Base-by-base conservation (phyloP, 2,329 filamentous ascomycete genomes). In the Pyrenophora graminea region DNA sequence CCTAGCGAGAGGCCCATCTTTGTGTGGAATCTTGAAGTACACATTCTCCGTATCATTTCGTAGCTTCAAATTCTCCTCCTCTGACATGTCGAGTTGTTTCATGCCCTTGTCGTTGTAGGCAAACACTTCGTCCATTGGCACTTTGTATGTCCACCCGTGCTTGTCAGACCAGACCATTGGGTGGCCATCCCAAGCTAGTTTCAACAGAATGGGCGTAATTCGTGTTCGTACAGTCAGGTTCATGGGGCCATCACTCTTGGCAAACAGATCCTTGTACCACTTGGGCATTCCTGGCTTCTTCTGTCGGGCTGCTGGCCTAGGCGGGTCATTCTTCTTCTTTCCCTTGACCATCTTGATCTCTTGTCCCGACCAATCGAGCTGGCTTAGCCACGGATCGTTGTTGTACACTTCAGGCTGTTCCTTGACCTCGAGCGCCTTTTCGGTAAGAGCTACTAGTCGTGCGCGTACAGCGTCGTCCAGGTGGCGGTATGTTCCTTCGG, bases 21-120 rank as follows among this genome's bases (percentile, higher is more conserved):
- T 97, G 74, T 99, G 94, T 1, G 95, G 94, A 4, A 99, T 80
- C 70, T 97, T 99, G 77, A 93, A 96, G 72, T 95, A 99, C 5
- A 80, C 74, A 55, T 88, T 81, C 2, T 77, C 71, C 4, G 61
- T 71, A 67, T 97, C 91, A 54, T 89, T 82, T 27, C 85, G 81
- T 18, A 97, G 75, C 39, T 59, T 76, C 15, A 79, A 66, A 25
- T 89, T 86, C 43, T 87, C 81, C 62, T 96, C 91, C 39, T 69
- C 59, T 45, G 92, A 88, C 79, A 96, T 89, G 58, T 89, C 85
- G 63, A 91, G 92, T 52, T 82, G 77, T 13, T 85, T 79, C 77
- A 96, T 85, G 39, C 90, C 86, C 63, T 88, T 87, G 37, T 84
- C 79, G 5, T 79, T 77, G 66, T 94, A 96, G 46, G 84, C 85